Conservation (phyloP, 352 stramenopile species). For the Phytophthora sansomeana region DNA sequence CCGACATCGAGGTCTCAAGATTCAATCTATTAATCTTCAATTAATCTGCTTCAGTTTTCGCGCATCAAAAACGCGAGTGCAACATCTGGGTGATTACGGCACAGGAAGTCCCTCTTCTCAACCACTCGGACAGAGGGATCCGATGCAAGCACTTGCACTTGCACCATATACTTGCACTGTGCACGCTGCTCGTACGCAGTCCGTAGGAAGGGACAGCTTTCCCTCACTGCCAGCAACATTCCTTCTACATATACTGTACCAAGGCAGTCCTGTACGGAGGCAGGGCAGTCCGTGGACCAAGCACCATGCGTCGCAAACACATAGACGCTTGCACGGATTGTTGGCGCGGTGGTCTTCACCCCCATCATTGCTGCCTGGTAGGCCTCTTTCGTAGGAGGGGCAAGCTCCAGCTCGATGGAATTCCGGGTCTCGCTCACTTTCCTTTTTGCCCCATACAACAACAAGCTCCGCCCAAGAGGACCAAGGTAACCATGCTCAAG, state of each 20-base stretch:
- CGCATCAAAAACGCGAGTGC: background rate
- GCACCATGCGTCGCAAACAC: background rate
- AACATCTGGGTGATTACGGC: background rate
- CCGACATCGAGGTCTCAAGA: too few relatives aligned
- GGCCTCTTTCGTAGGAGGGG: too few relatives aligned
- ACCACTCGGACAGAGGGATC: background rate
- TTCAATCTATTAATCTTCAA: too few relatives aligned
- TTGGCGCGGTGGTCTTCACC: background rate
- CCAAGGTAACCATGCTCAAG: conserved; percentile 28
- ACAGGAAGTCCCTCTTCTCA: background rate
- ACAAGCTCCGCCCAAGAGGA: conserved; percentile 10
- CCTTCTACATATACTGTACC: background rate
- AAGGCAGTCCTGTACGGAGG: too few relatives aligned
- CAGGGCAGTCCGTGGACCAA: background rate
- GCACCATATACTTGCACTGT: background rate
- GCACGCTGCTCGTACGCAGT: background rate
- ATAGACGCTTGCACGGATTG: background rate
- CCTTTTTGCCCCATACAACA: conserved; percentile 20
- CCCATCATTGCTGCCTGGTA: background rate
- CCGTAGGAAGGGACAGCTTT: background rate
- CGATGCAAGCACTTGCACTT: background rate
- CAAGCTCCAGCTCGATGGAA: background rate
- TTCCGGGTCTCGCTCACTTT: conserved; percentile 23
- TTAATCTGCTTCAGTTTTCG: conserved; percentile 1
- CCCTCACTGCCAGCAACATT: background rate